Evolutionary conservation across 73 alveolate genomes (phyloP), one percentile per base, ranked within the genome.

Genomic region (Paramecium bursaria): DNA sequence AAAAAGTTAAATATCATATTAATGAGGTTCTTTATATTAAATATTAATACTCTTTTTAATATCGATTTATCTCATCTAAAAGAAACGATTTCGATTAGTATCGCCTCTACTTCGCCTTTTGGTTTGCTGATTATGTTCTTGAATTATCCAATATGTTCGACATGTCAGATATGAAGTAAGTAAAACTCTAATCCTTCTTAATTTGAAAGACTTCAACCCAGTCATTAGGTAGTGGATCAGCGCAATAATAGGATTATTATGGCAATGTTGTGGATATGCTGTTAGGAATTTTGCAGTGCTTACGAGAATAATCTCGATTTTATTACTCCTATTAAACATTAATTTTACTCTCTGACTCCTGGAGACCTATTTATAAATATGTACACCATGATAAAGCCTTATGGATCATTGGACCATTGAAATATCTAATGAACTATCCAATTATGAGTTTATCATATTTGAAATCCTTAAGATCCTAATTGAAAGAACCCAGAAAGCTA

Each of bases 181-280:
- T n/a, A n/a, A n/a, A n/a, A n/a, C n/a, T n/a, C n/a, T n/a, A n/a
- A n/a, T n/a, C n/a, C n/a, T n/a, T n/a, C n/a, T n/a, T n/a, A n/a
- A n/a, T n/a, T n/a, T n/a, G n/a, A n/a, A n/a, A n/a, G 3, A 13
- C 17, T 5, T 14, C 3, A 17, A 79, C 54, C 89, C 89, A 79
- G 51, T 79, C 89, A 11, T 31, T 21, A 39, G 80, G 89, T 15
- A 79, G 73, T 54, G 89, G 89, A 26, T 79, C 89, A 79, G 85
- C 15, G 26, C 85, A 53, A 79, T 79, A 79, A 54, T 79, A n/a
- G n/a, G n/a, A n/a, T n/a, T n/a, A n/a, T n/a, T n/a, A n/a, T n/a
- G n/a, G n/a, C n/a, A n/a, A n/a, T n/a, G n/a, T n/a, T n/a, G n/a
- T n/a, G n/a, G n/a, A n/a, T n/a, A n/a, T n/a, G n/a, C n/a, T n/a